Percentiles rank a stretch among this genome's conserved stretches.
Conservation (phyloP, 2,329 filamentous ascomycete genomes). For the Chaetomium globosum region DNA sequence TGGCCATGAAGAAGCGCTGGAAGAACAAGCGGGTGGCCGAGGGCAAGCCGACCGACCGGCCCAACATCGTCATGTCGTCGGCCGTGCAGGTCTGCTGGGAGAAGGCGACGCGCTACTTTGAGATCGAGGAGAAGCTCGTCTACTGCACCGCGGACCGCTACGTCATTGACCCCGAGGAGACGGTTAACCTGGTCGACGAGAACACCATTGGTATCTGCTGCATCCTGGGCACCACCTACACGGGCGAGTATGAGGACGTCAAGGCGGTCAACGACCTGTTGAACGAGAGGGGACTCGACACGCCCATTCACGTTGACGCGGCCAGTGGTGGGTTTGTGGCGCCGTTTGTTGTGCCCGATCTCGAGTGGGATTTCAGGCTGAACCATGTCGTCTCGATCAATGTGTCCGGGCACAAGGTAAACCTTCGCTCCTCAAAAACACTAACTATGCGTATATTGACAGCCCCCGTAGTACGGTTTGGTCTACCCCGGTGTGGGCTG, state of each 20-base stretch:
- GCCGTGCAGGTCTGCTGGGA: slow-evolving; percentile 98
- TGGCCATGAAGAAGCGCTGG: slow-evolving; percentile 97
- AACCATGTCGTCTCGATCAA: slow-evolving; percentile 92
- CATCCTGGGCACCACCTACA: slow-evolving; percentile 92
- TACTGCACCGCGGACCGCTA: slow-evolving; percentile 64
- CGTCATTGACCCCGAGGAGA: slow-evolving; percentile 65
- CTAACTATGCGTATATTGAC: neutral
- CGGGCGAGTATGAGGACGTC: slow-evolving; percentile 92
- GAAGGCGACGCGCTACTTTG: slow-evolving; percentile 86
- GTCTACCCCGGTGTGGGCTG: slow-evolving; percentile 93
- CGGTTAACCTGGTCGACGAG: slow-evolving; percentile 64
- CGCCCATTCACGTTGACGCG: slow-evolving; percentile 90
- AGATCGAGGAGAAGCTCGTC: slow-evolving; percentile 84
- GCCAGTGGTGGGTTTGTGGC: slow-evolving; percentile 91
- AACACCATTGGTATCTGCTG: slow-evolving; percentile 88
- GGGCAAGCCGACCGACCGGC: slow-evolving; percentile 76
- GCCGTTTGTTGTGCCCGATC: slow-evolving; percentile 80
- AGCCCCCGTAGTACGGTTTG: slow-evolving; percentile 53
- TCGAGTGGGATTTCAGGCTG: slow-evolving; percentile 91
- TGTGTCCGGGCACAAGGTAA: slow-evolving; percentile 82
- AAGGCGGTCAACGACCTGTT: slow-evolving; percentile 90
- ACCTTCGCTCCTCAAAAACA: neutral
- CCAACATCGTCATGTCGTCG: slow-evolving; percentile 94
- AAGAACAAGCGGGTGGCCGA: slow-evolving; percentile 80
- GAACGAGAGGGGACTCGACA: slow-evolving; percentile 71